Base-by-base conservation (phyloP, 257 asterid species). In the Knoxia roxburghii region DNA sequence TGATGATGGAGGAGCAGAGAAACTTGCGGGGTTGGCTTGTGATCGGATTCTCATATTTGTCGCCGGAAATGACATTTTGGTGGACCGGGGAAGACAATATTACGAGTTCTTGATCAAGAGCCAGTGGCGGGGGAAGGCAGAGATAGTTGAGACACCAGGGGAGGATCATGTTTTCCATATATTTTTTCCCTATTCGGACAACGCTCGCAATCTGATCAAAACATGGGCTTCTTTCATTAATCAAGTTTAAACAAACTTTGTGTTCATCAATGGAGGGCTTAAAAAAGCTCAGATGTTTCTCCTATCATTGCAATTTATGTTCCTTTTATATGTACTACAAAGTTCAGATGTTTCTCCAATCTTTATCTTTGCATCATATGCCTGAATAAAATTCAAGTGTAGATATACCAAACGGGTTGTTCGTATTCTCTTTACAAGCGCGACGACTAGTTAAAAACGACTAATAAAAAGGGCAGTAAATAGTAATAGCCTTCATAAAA, bases 91-190 rank as follows among this genome's bases (percentile, higher is more conserved):
- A 3, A 73, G 69, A 50, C 61, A 78, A 21, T 90, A 88, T 49
- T 76, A 81, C 61, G 50, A 68, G 69, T 45, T 52, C 1, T 14
- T 90, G 80, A 26, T 20, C 65, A 48, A 79, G 68, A 80, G 90
- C 65, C 51, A 48, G 10, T 86, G 91, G 96, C 6, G 40, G 61
- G 95, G 96, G 23, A 68, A 79, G 48, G 90, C 76, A 0, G 89
- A 85, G 83, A 61, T 81, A 0, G 37, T 61, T 9, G 87, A 82
- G 77, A 90, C 88, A 0, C 59, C 77, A 49, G 90, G 89, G 21
- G 92, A 84, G 43, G 96, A 86, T 29, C 97, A 90, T 41, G 92
- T 80, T 45, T 88, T 90, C 58, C 92, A 86, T 13, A 70, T 90
- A 40, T 71, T 84, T 45, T 79, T 85, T 64, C 87, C 96, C 8